Base-by-base conservation (phyloP, 1,284 basidiomycete genomes). In the Puccinia triticina region DNA sequence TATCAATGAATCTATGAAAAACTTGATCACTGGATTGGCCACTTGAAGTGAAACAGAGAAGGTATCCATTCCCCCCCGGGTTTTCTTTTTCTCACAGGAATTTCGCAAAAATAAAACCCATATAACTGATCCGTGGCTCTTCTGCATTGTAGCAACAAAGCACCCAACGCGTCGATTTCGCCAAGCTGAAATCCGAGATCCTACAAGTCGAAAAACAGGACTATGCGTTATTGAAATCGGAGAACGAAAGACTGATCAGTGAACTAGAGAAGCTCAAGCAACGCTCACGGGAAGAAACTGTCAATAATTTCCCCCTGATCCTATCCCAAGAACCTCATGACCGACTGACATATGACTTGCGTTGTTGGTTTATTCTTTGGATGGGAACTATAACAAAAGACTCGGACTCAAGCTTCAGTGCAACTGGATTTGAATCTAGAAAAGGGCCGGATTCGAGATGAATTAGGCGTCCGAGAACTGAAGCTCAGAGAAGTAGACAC, bases 401-500 rank as follows among this genome's bases (percentile, higher is more conserved):
- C 92, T 2, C 90, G 93, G 37, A 98, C 96, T 5, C 95, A 98
- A 87, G 94, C 93, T 3, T 96, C 96, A 40, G 97, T 99, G 1
- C 89, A 96, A 69, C 88, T 99, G 37, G 97, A 99, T 87, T 88
- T 99, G 83, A 99, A 99, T 88, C 89, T 99, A 32, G 96, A 99
- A 89, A 99, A 99, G 88, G 89, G 94, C 4, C 90, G 96, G 59
- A 94, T 98, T 89, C 89, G 97, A 64, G 96, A 99, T 86, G 96
- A 99, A 89, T 92, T 92, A 83, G 93, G 92, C 82, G 92, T 93
- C 67, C 95, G 98, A 86, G 96, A 97, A 85, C 89, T 97, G 84
- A 98, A 98, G 91, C 94, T 99, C 87, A 96, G 96, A 88, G 97
- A 99, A 87, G 95, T 98, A 18, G 96, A 99, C 86, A 98, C 96